Evolutionary conservation across 208 protist species (phyloP), one percentile per base, ranked within the genome.

Genomic region (Phytomonas francai): DNA sequence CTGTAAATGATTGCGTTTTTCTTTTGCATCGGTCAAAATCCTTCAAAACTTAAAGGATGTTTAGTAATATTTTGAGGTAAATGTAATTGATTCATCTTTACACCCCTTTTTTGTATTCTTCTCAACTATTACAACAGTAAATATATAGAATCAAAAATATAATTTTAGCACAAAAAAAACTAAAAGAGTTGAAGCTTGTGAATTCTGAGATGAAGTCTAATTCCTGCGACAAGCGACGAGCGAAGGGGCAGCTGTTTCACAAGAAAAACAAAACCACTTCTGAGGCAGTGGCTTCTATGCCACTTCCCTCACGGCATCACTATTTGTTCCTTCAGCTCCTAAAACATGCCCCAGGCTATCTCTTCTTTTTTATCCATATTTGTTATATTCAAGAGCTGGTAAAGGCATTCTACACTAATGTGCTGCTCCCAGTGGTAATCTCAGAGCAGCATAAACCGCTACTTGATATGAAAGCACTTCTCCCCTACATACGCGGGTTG

Each of bases 311-410:
- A 54, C 45, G 45, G 16, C 45, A 22, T 19, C 25, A 54, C 45
- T 65, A 65, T 28, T 49, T 54, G n/a, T 31, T 65, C 7, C 34
- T 49, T 30, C 36, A 28, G 11, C 11, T 49, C 36, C 34, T 65
- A 25, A 65, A 42, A 49, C 62, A 32, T 19, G 0, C 62, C 28
- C 62, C 62, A 16, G 51, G 32, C 28, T 65, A 65, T 14, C 62
- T 65, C 31, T 65, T 65, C 32, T 25, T 49, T 32, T 65, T 65
- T 31, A 65, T 65, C 28, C 62, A 65, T 45, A 19, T 65, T 25
- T 65, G 62, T 28, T 65, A 65, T 32, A 36, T 65, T 30, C 62
- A 65, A 22, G 32, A 36, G 0, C 62, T 65, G 14, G 28, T 65
- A 29, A 33, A 30, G 62, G 62, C 62, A 30, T 16, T 65, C 14